phyloP scores from a whole-genome alignment of 75 land plant species.

The Pseudotsuga menziesii region DNA sequence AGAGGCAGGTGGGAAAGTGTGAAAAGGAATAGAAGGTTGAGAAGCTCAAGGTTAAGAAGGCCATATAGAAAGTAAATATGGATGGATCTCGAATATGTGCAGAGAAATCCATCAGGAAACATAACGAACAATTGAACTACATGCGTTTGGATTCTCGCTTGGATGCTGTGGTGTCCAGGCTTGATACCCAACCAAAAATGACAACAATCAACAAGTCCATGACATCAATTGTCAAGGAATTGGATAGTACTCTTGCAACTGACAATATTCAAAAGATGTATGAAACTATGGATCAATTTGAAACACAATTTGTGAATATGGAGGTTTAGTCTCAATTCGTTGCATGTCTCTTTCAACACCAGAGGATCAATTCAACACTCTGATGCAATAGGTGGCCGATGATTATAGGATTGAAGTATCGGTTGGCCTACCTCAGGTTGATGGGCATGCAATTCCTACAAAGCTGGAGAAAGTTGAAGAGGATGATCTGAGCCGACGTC shows the following conservation, averaged over 20 bases:
- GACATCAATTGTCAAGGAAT: conserved; percentile 65
- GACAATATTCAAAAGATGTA: conserved; percentile 66
- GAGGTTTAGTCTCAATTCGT: conserved; percentile 40
- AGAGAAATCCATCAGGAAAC: conserved; percentile 85
- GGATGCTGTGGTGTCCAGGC: conserved; percentile 86
- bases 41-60: conserved; percentile 91
- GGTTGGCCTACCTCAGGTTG: conserved; percentile 38
- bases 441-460: conserved; percentile 5
- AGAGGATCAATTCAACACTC: conserved; percentile 10
- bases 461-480: conserved; percentile 18
- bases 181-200: conserved; percentile 84
- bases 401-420: conserved; percentile 43
- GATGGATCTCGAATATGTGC: conserved; percentile 93
- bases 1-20: conserved; percentile 77
- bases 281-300: conserved; percentile 40
- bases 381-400: conserved; percentile 43
- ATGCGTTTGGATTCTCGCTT: conserved; percentile 81
- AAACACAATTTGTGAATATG: conserved; percentile 37
- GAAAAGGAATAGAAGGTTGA: conserved; percentile 92
- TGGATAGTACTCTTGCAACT: conserved; percentile 54
- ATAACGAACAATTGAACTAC: conserved; percentile 89
- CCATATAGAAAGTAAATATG: conserved; percentile 94
- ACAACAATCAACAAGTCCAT: conserved; percentile 60
- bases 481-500: conserved; percentile 30
- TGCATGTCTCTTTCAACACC: conserved; percentile 34